Percentiles rank a stretch among this genome's conserved stretches.
Evolutionary conservation across 768 basidiomycete genomes (phyloP).

Genomic region (Naganishia onofrii): DNA sequence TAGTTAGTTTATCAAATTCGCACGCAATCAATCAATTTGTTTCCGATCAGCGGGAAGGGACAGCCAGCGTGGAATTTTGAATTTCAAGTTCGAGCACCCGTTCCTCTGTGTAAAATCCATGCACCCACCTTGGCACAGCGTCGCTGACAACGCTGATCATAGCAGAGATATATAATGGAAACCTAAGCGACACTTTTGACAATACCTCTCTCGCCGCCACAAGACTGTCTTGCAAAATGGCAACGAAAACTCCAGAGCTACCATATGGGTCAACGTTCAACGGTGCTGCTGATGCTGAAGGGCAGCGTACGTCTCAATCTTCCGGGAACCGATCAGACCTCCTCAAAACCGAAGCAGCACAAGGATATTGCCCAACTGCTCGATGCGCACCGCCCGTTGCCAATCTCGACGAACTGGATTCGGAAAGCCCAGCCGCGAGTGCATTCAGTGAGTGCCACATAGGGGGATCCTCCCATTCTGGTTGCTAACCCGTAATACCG

Average conservation of each 20-base stretch:
- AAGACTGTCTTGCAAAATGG: background rate
- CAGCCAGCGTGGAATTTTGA: too few relatives aligned
- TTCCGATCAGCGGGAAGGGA: too few relatives aligned
- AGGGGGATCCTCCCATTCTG: background rate
- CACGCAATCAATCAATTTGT: too few relatives aligned
- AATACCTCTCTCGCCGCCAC: too few relatives aligned
- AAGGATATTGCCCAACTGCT: slow-evolving; percentile 2
- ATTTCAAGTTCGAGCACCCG: too few relatives aligned
- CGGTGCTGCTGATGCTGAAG: background rate
- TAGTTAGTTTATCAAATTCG: too few relatives aligned
- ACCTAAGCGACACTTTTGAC: background rate
- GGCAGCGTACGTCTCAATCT: slow-evolving; percentile 5
- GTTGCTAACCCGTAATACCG: background rate
- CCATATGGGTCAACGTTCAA: background rate
- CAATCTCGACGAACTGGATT: slow-evolving; percentile 7
- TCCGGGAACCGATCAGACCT: slow-evolving; percentile 16
- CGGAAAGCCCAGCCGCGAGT: slow-evolving; percentile 8
- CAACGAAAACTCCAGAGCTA: background rate
- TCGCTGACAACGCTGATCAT: too few relatives aligned
- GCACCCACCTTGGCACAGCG: too few relatives aligned
- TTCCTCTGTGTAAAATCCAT: too few relatives aligned
- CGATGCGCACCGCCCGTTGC: slow-evolving; percentile 6
- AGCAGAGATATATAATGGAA: background rate
- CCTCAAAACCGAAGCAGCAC: slow-evolving; percentile 1
- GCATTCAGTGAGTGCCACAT: slow-evolving; percentile 5